Conservation (phyloP, 441 rosid species). For the Populus trichocarpa region DNA sequence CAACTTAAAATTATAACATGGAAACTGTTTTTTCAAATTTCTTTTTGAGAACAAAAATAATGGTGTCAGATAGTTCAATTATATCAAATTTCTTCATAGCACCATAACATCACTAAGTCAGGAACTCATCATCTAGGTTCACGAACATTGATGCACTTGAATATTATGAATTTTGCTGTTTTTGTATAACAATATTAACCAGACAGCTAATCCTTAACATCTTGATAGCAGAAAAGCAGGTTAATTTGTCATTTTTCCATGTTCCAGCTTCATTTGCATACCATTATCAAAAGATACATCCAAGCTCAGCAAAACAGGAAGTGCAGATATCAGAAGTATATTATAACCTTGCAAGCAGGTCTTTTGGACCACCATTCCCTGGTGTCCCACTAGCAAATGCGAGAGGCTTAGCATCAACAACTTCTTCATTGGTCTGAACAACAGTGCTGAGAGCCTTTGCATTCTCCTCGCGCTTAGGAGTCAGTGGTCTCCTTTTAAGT, state of each 20-base stretch:
- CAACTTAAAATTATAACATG: no score
- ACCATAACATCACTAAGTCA: background rate
- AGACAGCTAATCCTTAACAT: no score
- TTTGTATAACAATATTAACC: no score
- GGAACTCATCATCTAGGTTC: no score
- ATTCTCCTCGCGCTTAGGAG: slow-evolving; percentile 59
- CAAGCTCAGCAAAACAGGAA: slow-evolving; percentile 3
- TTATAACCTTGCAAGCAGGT: slow-evolving; percentile 56
- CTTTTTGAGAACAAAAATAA: no score
- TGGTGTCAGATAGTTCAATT: background rate
- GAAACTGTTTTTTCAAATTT: no score
- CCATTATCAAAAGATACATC: background rate
- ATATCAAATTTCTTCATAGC: background rate
- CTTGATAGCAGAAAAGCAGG: no score
- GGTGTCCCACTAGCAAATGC: slow-evolving; percentile 44
- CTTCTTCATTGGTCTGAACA: slow-evolving; percentile 57
- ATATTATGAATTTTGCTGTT: no score
- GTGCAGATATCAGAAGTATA: slow-evolving; percentile 12
- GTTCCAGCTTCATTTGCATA: background rate
- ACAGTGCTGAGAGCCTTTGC: slow-evolving; percentile 32
- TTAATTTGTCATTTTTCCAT: no score
- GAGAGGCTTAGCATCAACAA: slow-evolving; percentile 54
- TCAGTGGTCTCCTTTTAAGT: slow-evolving; percentile 46
- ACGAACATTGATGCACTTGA: no score
- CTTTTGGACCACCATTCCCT: slow-evolving; percentile 36